These are phyloP conservation scores for Xerocomus nothofagi DNA, from an alignment of 1,284 basidiomycete species.

Conservation along the genomic window DNA sequence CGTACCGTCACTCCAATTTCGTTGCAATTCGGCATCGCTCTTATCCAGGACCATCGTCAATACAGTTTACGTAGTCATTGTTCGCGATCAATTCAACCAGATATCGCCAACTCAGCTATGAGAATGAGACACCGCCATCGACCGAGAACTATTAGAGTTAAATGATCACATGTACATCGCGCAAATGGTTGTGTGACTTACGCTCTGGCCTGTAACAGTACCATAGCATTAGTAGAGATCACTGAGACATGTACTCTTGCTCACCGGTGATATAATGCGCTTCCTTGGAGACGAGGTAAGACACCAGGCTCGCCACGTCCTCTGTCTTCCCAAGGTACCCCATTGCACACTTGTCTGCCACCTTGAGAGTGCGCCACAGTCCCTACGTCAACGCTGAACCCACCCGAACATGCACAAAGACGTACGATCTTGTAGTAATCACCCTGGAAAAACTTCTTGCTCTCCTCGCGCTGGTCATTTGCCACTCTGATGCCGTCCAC, in stretches of 20 bases:
- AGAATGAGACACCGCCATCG: slow-evolving; percentile 12
- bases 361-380: background rate
- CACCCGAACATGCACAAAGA: background rate
- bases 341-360: slow-evolving; percentile 3
- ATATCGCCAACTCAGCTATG: slow-evolving; percentile 7
- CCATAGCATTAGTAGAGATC: background rate
- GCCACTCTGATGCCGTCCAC: slow-evolving; percentile 4
- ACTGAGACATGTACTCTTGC: background rate
- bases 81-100: background rate
- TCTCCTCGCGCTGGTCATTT: background rate
- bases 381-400: background rate
- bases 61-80: background rate
- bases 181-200: slow-evolving; percentile 1
- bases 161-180: slow-evolving; percentile 5
- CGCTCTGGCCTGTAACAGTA: slow-evolving; percentile 11
- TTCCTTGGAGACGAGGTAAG: slow-evolving; percentile 18
- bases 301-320: slow-evolving; percentile 6
- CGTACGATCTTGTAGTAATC: slow-evolving; percentile 7
- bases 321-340: slow-evolving; percentile 9
- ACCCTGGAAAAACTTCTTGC: background rate
- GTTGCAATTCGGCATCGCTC: slow-evolving; percentile 8
- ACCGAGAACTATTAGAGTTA: background rate
- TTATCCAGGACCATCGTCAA: background rate
- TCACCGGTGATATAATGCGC: slow-evolving; percentile 11
- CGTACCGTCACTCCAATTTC: slow-evolving; percentile 1